A percentile compares a stretch with the other conserved stretches of the same genome.
Evolutionary conservation across 306 rosid species (phyloP).

Genomic region (Prunus fruticosa): DNA sequence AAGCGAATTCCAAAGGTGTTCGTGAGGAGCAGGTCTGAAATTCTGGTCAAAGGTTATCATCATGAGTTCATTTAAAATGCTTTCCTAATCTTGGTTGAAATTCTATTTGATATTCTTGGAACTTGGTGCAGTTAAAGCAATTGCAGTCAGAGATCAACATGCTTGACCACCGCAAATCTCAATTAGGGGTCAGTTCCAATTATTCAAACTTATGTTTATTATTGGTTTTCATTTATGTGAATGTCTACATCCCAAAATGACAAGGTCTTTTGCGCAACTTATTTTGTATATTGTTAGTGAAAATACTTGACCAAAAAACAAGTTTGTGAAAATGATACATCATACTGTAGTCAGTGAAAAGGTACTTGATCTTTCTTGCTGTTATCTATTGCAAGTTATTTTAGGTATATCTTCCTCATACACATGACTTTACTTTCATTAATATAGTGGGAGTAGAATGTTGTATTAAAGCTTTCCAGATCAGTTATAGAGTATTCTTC

Average conservation of each 20-base stretch:
- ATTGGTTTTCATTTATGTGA: neutral
- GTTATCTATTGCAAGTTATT: neutral
- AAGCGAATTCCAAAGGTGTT: conserved; percentile 54
- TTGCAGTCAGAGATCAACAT: conserved; percentile 48
- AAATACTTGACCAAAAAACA: neutral
- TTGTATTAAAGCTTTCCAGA: neutral
- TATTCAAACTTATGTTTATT: conserved; percentile 25
- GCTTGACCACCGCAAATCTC: conserved; percentile 56
- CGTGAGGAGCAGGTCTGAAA: conserved; percentile 62
- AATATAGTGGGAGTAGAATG: neutral
- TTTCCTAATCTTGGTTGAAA: conserved; percentile 3
- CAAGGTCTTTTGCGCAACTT: neutral
- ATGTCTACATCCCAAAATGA: neutral
- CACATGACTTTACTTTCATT: neutral
- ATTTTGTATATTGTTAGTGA: neutral
- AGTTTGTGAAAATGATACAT: neutral
- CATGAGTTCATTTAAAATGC: conserved; percentile 7
- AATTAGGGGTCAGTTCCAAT: conserved; percentile 61
- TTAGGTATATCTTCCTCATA: neutral
- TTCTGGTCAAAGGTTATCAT: conserved; percentile 11
- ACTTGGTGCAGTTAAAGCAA: conserved; percentile 61
- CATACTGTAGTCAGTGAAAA: neutral
- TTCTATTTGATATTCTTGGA: conserved; percentile 21
- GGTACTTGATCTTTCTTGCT: neutral
- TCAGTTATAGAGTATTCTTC: neutral